Evolutionary conservation across 257 asterid genomes (phyloP).

Genomic region (Solanum tacnaense): DNA sequence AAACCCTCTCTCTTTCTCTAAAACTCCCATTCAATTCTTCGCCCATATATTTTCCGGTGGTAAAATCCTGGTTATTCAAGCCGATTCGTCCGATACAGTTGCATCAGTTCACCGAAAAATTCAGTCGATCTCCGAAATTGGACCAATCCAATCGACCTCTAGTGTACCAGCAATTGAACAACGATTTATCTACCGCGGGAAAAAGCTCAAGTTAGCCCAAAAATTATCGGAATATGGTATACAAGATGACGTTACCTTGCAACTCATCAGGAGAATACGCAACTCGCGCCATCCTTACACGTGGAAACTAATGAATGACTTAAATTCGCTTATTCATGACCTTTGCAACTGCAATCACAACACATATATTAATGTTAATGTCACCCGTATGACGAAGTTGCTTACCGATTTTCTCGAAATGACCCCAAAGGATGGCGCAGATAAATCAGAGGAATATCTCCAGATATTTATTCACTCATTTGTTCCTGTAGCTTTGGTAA

Average conservation of each 20-base stretch:
- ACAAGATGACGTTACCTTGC: conserved; percentile 42
- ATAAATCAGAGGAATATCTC: conserved; percentile 31
- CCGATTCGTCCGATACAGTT: conserved; percentile 40
- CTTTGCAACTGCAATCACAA: conserved; percentile 22
- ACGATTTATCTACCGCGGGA: conserved; percentile 57
- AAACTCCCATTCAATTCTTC: conserved; percentile 57
- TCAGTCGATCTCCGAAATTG: conserved; percentile 34
- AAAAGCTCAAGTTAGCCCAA: conserved; percentile 57
- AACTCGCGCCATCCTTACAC: conserved; percentile 67
- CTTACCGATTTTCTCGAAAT: background rate
- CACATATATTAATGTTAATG: background rate
- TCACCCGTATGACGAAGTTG: background rate
- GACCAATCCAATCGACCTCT: background rate
- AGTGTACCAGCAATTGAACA: conserved; percentile 31
- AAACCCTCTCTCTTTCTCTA: conserved; percentile 22
- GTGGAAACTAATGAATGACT: conserved; percentile 53
- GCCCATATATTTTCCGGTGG: conserved; percentile 46
- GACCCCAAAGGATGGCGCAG: background rate
- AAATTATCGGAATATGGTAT: conserved; percentile 42
- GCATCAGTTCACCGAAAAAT: conserved; percentile 40
- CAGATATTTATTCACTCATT: conserved; percentile 43
- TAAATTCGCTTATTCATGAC: conserved; percentile 25
- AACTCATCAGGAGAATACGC: conserved; percentile 60
- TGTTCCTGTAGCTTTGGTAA: conserved; percentile 54
- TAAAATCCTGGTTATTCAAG: conserved; percentile 44